These are phyloP conservation scores for Nemania abortiva DNA, from an alignment of 2,329 filamentous ascomycete genomes.

Conservation along the genomic window DNA sequence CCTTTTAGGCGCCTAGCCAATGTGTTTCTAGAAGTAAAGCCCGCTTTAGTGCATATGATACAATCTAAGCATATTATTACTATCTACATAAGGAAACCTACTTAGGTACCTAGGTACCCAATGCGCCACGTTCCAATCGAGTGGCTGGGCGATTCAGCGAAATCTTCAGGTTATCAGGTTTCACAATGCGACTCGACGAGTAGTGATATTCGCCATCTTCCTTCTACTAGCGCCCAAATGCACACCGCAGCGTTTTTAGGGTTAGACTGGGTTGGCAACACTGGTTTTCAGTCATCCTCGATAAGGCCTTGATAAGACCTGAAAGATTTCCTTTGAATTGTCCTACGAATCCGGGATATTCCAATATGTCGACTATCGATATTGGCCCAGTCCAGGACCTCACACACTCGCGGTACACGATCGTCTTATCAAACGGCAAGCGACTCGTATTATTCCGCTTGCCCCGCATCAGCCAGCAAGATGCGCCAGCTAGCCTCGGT, in stretches of 20 bases:
- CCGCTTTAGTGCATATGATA: too few species aligned
- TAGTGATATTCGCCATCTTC: background rate
- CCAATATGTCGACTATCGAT: conserved; percentile 48
- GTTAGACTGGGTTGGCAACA: background rate
- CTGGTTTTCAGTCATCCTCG: background rate
- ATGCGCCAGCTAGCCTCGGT: conserved; percentile 48
- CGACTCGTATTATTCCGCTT: conserved; percentile 60
- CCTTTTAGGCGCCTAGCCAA: too few species aligned
- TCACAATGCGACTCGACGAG: background rate
- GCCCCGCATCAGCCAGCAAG: conserved; percentile 54
- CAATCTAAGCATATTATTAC: too few species aligned
- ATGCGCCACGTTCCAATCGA: too few species aligned
- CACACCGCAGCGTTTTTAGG: background rate
- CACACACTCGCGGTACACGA: conserved; percentile 56
- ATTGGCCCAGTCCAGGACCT: conserved; percentile 52
- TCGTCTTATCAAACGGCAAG: conserved; percentile 58
- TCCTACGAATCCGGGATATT: background rate
- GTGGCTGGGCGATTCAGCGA: too few species aligned
- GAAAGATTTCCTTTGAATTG: background rate
- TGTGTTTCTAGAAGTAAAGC: too few species aligned
- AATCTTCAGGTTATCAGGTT: too few species aligned
- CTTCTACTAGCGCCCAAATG: background rate
- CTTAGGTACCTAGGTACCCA: too few species aligned
- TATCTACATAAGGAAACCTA: too few species aligned
- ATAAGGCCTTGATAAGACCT: background rate